These are phyloP conservation scores for Astrephomene gubernaculifera DNA, from an alignment of 139 green algal species.

Conservation along the genomic window DNA sequence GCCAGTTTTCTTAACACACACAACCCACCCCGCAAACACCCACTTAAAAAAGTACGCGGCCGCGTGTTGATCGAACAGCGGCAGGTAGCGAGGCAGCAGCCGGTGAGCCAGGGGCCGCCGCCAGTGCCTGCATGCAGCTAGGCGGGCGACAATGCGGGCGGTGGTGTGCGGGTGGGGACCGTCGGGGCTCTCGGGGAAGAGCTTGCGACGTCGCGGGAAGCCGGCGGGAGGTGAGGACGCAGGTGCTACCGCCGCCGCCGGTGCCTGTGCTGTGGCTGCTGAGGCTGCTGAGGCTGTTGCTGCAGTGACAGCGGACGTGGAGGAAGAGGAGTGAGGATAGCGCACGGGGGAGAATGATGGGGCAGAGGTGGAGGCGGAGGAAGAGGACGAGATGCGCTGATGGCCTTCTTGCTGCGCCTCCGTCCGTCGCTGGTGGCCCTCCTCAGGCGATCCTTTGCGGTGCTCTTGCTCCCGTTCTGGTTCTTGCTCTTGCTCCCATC, in stretches of 20 bases:
- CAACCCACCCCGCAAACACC: not conserved
- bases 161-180: not conserved
- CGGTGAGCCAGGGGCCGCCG: conserved; percentile 1
- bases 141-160: conserved; percentile 23
- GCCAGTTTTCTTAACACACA: too few species aligned
- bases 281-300: too few species aligned
- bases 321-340: too few species aligned
- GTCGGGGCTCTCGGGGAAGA: conserved; percentile 7
- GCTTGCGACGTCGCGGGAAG: conserved; percentile 1
- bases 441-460: too few species aligned
- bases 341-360: not conserved
- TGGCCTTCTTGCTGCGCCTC: too few species aligned
- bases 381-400: not conserved
- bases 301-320: too few species aligned
- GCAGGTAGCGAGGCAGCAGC: conserved; percentile 28
- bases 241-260: too few species aligned
- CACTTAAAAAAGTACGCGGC: conserved; percentile 44
- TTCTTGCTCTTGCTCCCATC: not conserved
- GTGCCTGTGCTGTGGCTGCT: too few species aligned
- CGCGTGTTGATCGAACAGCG: conserved; percentile 23
- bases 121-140: conserved; percentile 15
- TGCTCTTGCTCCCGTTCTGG: too few species aligned
- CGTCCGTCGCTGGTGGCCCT: too few species aligned
- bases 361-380: not conserved
- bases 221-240: too few species aligned